Conservation (phyloP, 345 rosid genomes). For the Streptanthus diversifolius region DNA sequence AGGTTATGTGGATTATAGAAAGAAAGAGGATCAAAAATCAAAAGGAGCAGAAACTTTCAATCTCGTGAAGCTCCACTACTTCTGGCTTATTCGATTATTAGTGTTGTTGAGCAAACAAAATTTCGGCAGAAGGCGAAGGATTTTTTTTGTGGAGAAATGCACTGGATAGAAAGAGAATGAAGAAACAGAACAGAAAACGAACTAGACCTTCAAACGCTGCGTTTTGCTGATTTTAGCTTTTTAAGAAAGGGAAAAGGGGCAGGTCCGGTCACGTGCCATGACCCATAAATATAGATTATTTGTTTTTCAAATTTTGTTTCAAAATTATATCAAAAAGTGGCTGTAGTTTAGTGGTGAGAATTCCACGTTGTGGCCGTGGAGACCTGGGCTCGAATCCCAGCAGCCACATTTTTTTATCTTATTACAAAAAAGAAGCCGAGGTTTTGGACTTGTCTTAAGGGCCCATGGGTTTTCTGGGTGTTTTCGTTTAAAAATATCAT, state of each 20-base stretch:
- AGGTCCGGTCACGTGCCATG: conserved; percentile 10
- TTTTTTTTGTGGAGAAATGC: conserved; percentile 21
- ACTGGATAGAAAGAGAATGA: conserved; percentile 19
- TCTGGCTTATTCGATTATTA: not conserved
- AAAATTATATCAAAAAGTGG: conserved; percentile 22
- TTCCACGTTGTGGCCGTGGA: conserved; percentile 81
- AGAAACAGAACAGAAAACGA: not conserved
- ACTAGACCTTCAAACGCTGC: not conserved
- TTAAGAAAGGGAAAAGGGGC: not conserved
- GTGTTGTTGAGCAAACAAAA: conserved; percentile 3
- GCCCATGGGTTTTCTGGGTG: not conserved
- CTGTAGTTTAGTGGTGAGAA: conserved; percentile 82
- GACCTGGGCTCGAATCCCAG: conserved; percentile 89
- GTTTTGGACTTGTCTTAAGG: not conserved
- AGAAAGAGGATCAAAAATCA: not conserved
- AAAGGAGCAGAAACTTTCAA: not conserved
- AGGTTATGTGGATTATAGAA: not conserved
- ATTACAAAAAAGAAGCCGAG: not conserved
- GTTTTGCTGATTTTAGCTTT: not conserved
- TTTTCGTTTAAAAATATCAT: not conserved
- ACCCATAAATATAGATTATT: not conserved
- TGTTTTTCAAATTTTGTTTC: not conserved
- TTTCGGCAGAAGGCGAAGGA: conserved; percentile 23
- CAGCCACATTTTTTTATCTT: conserved; percentile 46
- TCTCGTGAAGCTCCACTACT: conserved; percentile 4